Base-by-base conservation (phyloP, 2,329 filamentous ascomycete species). In the Alternaria triticimaculans region DNA sequence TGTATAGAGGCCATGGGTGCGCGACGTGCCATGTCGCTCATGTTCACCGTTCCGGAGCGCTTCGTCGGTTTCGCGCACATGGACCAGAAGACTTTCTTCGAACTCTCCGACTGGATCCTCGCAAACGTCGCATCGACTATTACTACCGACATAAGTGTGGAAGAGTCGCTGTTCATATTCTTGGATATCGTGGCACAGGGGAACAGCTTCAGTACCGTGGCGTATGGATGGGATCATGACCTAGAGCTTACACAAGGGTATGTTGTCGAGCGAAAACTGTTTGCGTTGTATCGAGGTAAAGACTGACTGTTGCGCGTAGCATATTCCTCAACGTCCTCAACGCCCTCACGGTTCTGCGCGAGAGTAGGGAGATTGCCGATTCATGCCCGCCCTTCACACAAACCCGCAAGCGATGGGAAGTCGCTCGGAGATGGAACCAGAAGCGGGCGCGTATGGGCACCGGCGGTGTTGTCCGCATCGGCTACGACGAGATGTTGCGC, bases 41-140 rank as follows among this genome's bases (percentile, higher is more conserved):
- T 80, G 58, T 77, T 78, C 64, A 75, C 73, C 26, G 74, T 79
- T 15, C 78, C 78, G 6, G 72, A 78, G 58, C 72, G 76, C 59
- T 80, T 80, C 72, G 71, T 76, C 50, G 76, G 76, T 55, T 80
- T 79, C 68, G 74, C 72, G 60, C 77, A 78, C 63, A 75, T 80
- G 71, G 77, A 80, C 54, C 77, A 79, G 55, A 74, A 77, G 63
- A 78, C 76, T 60, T 80, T 79, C 51, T 74, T 78, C 50, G 73
- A 77, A 58, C 70, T 80, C 20, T 74, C 77, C n/a, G 78, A 80
- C 66, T 80, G 77, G 78, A 75, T 78, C 30, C 66, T 77, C 30
- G 76, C 72, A 58, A 72, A 80, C 62, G 71, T 75, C 62, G 64
- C 75, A 48, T 76, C 72, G 21, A 71, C 72, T 30, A 64, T 75